phyloP scores from a whole-genome alignment of 352 stramenopile species.

The Phytophthora macrochlamydospora region DNA sequence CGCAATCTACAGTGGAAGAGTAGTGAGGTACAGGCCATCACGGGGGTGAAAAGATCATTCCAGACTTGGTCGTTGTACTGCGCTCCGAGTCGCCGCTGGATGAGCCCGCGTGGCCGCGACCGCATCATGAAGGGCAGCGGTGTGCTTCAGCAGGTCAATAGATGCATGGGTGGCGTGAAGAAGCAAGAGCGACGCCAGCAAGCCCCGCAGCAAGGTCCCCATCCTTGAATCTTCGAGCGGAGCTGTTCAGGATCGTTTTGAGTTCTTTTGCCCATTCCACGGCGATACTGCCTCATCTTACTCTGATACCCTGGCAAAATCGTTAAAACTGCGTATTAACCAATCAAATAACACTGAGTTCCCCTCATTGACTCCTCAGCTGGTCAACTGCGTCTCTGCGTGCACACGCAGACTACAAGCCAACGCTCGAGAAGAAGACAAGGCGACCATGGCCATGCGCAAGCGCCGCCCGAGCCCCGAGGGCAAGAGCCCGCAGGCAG shows the following conservation, averaged over 20 bases:
- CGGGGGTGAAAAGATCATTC: not conserved
- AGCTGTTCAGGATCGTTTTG: slow-evolving; percentile 15
- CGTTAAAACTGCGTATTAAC: no score
- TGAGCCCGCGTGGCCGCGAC: slow-evolving; percentile 56
- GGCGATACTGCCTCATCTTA: no score
- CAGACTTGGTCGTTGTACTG: slow-evolving; percentile 71
- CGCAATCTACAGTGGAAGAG: slow-evolving; percentile 36
- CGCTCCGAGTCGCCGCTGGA: slow-evolving; percentile 55
- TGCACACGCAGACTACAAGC: not conserved
- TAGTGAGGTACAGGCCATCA: no score
- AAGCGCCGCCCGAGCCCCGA: slow-evolving; percentile 52
- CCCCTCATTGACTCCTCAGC: not conserved
- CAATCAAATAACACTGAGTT: not conserved
- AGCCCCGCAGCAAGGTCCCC: slow-evolving; percentile 1
- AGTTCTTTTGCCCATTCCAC: no score
- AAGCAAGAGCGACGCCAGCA: slow-evolving; percentile 17
- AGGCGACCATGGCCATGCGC: slow-evolving; percentile 31
- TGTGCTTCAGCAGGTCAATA: slow-evolving; percentile 19
- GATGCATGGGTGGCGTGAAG: slow-evolving; percentile 12
- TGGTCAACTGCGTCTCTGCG: not conserved
- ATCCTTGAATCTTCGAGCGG: slow-evolving; percentile 14
- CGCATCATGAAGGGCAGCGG: slow-evolving; percentile 43
- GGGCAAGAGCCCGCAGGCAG: slow-evolving; percentile 15
- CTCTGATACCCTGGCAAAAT: no score
- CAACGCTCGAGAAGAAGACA: not conserved